These are phyloP conservation scores for Colletotrichum echinochloae DNA, from an alignment of 2,329 filamentous ascomycete genomes.

Conservation along the genomic window DNA sequence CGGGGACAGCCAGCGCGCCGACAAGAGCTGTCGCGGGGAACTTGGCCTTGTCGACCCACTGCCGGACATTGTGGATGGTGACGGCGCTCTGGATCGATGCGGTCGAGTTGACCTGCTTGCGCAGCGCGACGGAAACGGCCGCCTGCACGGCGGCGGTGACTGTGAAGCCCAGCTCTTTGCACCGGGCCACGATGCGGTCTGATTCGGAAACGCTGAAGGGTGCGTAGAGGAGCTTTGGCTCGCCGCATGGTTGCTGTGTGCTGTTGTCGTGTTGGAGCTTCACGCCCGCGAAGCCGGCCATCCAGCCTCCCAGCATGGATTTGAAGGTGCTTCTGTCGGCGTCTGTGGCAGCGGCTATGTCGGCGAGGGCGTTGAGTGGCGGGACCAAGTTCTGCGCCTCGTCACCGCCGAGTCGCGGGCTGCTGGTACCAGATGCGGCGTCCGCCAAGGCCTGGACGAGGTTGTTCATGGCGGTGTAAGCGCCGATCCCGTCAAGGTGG, in stretches of 20 bases:
- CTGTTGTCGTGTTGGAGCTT: neutral
- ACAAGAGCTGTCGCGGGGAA: neutral
- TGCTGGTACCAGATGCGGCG: neutral
- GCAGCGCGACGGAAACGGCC: neutral
- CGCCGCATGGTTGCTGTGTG: neutral
- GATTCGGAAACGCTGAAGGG: neutral
- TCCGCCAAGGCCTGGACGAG: neutral
- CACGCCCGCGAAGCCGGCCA: neutral
- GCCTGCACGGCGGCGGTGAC: neutral
- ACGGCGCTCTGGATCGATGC: conserved; percentile 1
- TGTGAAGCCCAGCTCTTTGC: neutral
- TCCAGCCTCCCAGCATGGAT: conserved; percentile 1
- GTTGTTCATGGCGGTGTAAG: neutral
- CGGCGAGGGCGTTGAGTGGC: neutral
- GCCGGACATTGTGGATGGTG: neutral
- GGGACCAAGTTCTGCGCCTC: neutral
- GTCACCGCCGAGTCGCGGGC: neutral
- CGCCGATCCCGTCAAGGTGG: neutral
- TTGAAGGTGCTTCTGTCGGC: neutral
- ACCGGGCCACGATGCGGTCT: neutral
- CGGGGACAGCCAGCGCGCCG: neutral
- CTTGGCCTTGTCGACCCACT: neutral
- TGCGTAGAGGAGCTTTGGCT: neutral
- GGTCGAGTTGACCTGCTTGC: neutral
- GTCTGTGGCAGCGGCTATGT: neutral